Evolutionary conservation across 2,329 filamentous ascomycete species (phyloP), one percentile per base, ranked within the genome.

Genomic region (Phyllosticta capitalensis): DNA sequence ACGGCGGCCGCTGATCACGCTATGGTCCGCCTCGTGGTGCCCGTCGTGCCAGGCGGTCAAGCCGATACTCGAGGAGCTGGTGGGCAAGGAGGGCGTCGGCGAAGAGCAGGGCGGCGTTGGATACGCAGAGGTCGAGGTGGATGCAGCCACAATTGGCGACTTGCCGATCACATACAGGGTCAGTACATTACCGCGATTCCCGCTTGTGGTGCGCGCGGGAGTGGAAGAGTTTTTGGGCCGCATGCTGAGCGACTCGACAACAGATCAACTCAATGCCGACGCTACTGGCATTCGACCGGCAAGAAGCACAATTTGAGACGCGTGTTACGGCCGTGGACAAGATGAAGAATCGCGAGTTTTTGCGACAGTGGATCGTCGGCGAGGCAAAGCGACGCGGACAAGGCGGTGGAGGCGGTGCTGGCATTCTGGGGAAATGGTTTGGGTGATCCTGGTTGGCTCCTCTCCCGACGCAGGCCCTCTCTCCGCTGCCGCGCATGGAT

Each of bases 351-450:
- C 71, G 69, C 63, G 71, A 71, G 6, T 76, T 76, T 60, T 63
- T 81, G 63, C 72, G 65, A 54, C 67, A 72, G 54, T 81, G 79
- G 79, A 68, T 81, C 60, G 67, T 78, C 58, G 72, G 63, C 6
- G 78, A 81, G 65, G 79, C 78, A 7, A 69, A 66, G 57, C 72
- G 78, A 62, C 75, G 9, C 91, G 80, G 0, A 87, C 87, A 53
- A 71, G 65, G 55, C 6, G 57, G 55, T 10, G 48, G 22, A 3
- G 56, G 51, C 4, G 59, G 51, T 20, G 76, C 19, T 33, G 59
- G 56, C 30, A 22, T 58, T 22, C 9, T 56, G 51, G 56, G 56
- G 14, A 59, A 45, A 30, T 56, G 55, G 58, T 59, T 59, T 52
- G 58, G 58, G 12, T 59, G 58, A 59, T 52, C 24, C 24, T 26